A percentile compares a stretch with the other conserved stretches of the same genome.
Conservation (phyloP, 108 stramenopile genomes). For the Cyclotella cryptica region DNA sequence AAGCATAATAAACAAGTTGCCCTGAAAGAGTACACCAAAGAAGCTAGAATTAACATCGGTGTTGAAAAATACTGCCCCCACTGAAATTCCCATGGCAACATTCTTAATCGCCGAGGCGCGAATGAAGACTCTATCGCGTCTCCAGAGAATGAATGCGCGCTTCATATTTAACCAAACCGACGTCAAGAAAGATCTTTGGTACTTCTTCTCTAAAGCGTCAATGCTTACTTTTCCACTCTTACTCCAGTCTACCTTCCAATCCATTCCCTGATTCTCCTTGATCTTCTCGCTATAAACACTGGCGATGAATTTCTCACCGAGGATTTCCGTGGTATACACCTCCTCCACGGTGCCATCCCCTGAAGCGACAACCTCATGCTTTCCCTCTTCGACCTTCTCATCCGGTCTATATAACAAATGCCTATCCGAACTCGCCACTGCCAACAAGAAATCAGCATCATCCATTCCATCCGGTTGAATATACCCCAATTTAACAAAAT, state of each 20-base stretch:
- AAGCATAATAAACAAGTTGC: conserved; percentile 59
- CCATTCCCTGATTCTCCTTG: neutral
- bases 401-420: conserved; percentile 42
- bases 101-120: conserved; percentile 60
- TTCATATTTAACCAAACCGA: conserved; percentile 42
- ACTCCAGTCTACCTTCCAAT: conserved; percentile 25
- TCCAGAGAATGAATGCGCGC: conserved; percentile 46
- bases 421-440: conserved; percentile 55
- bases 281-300: conserved; percentile 20
- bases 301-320: conserved; percentile 17
- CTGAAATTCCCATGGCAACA: conserved; percentile 72
- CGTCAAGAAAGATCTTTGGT: conserved; percentile 33
- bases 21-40: conserved; percentile 55
- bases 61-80: conserved; percentile 73
- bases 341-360: conserved; percentile 16
- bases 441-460: conserved; percentile 62
- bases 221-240: neutral
- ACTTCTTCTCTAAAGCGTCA: conserved; percentile 37
- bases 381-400: no score
- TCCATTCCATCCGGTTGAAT: conserved; percentile 63
- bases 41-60: conserved; percentile 48
- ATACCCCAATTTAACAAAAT: conserved; percentile 60
- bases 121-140: conserved; percentile 46
- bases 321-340: conserved; percentile 2
- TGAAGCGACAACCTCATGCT: no score